A percentile compares a stretch with the other conserved stretches of the same genome.
phyloP scores from a whole-genome alignment of 75 land plant species.

The Pinus tabuliformis region DNA sequence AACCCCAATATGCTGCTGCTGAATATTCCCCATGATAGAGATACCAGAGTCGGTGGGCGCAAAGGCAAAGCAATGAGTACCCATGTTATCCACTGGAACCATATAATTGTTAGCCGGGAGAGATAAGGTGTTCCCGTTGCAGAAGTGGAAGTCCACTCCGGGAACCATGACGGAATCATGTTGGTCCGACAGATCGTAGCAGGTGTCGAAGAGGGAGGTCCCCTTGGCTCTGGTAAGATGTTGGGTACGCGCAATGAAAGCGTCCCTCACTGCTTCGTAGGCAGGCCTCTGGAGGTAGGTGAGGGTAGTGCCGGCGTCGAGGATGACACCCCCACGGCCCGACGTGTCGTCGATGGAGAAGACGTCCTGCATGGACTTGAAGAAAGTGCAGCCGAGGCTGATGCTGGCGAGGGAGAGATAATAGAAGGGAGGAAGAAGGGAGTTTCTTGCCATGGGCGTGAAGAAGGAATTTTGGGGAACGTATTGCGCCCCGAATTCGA shows the following conservation, averaged over 20 bases:
- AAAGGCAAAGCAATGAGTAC: slow-evolving; percentile 73
- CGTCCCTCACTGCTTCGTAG: slow-evolving; percentile 56
- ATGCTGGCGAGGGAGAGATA: slow-evolving; percentile 70
- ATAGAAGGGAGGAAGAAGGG: slow-evolving; percentile 61
- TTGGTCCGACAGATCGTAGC: slow-evolving; percentile 59
- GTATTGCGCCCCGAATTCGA: slow-evolving; percentile 45
- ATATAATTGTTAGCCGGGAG: slow-evolving; percentile 61
- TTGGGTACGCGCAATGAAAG: slow-evolving; percentile 30
- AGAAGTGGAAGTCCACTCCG: slow-evolving; percentile 60
- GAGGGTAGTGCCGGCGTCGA: slow-evolving; percentile 78
- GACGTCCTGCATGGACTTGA: too few relatives aligned
- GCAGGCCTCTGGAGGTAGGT: slow-evolving; percentile 53
- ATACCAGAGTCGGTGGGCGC: slow-evolving; percentile 50
- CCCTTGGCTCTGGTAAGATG: slow-evolving; percentile 29
- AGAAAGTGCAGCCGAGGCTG: slow-evolving; percentile 65
- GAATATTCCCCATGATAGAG: slow-evolving; percentile 81
- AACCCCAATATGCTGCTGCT: slow-evolving; percentile 80
- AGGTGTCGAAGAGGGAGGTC: slow-evolving; percentile 68
- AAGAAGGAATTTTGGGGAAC: slow-evolving; percentile 40
- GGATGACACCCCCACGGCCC: slow-evolving; percentile 60
- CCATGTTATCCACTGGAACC: slow-evolving; percentile 52
- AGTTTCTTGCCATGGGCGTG: slow-evolving; percentile 62
- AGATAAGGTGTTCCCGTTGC: slow-evolving; percentile 40
- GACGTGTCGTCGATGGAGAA: slow-evolving; percentile 21
- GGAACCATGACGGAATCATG: too few relatives aligned